A percentile compares a stretch with the other conserved stretches of the same genome.
Evolutionary conservation across 73 alveolate genomes (phyloP).

Genomic region (Paramecium sexaurelia): DNA sequence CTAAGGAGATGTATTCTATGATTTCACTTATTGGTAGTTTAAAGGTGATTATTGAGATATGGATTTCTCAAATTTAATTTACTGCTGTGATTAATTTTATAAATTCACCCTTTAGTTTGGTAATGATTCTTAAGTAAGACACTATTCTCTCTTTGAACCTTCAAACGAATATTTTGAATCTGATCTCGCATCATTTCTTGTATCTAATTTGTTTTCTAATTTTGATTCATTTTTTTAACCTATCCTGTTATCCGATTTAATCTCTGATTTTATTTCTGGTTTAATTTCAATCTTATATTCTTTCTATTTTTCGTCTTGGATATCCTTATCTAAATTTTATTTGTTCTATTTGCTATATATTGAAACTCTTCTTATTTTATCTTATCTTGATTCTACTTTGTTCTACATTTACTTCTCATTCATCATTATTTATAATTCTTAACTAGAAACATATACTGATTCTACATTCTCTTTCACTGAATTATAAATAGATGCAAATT

Average conservation of each 20-base stretch:
- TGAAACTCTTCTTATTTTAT: background rate
- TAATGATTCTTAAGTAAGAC: background rate
- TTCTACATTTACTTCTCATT: background rate
- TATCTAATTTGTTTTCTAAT: background rate
- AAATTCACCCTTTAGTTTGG: background rate
- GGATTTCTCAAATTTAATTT: background rate
- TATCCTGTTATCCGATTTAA: background rate
- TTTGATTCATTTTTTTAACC: background rate
- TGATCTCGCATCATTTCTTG: background rate
- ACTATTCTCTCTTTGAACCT: background rate
- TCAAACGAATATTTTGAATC: background rate
- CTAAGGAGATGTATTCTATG: background rate
- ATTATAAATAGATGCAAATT: background rate
- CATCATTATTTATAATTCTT: background rate
- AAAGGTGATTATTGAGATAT: background rate
- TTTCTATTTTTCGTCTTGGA: background rate
- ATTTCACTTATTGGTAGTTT: background rate
- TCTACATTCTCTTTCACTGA: constrained; percentile 44
- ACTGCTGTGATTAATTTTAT: background rate
- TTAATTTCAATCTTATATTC: background rate
- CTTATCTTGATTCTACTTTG: background rate
- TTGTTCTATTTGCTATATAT: background rate
- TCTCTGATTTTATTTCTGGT: background rate
- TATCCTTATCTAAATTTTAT: background rate
- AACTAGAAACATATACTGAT: background rate